These are phyloP conservation scores for Malus asiatica DNA, from an alignment of 306 rosid species.

Conservation along the genomic window DNA sequence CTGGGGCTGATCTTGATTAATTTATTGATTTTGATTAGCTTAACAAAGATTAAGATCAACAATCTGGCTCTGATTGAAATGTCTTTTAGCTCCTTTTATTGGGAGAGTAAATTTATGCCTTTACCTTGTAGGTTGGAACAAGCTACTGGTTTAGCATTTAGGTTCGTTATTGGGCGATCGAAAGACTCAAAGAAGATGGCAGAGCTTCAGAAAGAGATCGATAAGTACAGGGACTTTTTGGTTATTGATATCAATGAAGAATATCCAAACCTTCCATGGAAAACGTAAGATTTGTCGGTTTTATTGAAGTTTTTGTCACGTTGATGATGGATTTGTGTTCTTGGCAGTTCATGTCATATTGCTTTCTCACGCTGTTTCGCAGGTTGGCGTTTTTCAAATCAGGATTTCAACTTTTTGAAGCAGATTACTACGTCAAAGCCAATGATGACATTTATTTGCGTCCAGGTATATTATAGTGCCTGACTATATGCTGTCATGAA, in stretches of 20 bases:
- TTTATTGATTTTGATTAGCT: not conserved
- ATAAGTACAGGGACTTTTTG: slow-evolving; percentile 30
- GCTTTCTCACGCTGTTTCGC: not conserved
- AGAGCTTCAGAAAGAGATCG: slow-evolving; percentile 21
- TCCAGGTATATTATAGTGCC: slow-evolving; percentile 24
- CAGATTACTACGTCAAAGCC: slow-evolving; percentile 37
- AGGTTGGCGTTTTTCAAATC: slow-evolving; percentile 34
- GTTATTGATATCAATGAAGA: slow-evolving; percentile 27
- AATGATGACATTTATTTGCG: slow-evolving; percentile 33
- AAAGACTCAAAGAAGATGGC: slow-evolving; percentile 24
- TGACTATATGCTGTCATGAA: not conserved
- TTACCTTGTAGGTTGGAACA: slow-evolving; percentile 27
- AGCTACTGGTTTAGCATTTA: slow-evolving; percentile 34
- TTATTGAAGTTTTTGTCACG: not conserved
- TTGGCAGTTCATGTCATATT: not conserved
- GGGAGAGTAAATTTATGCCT: not conserved
- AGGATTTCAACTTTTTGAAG: slow-evolving; percentile 25
- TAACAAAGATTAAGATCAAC: not conserved
- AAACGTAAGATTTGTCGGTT: slow-evolving; percentile 5
- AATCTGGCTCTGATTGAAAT: not conserved
- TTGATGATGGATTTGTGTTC: not conserved
- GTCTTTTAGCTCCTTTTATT: not conserved
- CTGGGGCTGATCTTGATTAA: not conserved
- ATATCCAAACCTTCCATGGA: slow-evolving; percentile 22
- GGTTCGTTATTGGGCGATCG: slow-evolving; percentile 28